These are phyloP conservation scores for Xylaria castorea DNA, from an alignment of 495 filamentous ascomycete genomes.

Conservation along the genomic window DNA sequence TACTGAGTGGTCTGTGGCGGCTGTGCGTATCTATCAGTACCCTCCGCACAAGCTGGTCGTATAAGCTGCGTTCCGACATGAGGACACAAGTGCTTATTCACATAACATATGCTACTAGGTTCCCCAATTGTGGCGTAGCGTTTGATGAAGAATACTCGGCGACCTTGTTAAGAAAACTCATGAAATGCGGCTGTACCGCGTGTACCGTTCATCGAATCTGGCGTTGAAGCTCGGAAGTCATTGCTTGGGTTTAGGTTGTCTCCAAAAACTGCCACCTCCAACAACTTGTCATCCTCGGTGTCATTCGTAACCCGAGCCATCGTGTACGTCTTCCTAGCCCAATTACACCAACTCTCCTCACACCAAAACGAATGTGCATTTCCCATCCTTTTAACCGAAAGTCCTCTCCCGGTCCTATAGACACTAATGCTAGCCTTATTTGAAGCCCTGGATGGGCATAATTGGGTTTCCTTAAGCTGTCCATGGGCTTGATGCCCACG, in stretches of 20 bases:
- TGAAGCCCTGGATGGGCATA: conserved; percentile 11
- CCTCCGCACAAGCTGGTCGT: not conserved
- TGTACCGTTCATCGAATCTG: not conserved
- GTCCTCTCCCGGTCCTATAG: conserved; percentile 11
- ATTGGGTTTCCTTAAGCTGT: conserved; percentile 7
- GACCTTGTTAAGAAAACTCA: not conserved
- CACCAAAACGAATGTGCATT: conserved; percentile 5
- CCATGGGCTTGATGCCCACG: conserved; percentile 8
- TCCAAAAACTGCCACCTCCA: conserved; percentile 7
- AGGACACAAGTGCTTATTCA: not conserved
- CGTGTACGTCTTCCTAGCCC: conserved; percentile 15
- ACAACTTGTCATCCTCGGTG: conserved; percentile 10
- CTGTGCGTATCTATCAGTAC: conserved; percentile 7
- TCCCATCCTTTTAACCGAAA: not conserved
- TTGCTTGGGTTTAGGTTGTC: not conserved
- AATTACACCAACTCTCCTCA: conserved; percentile 17
- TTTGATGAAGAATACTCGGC: not conserved
- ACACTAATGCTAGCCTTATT: conserved; percentile 19
- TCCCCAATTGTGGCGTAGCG: conserved; percentile 14
- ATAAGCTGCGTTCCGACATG: not conserved
- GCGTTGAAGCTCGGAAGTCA: not conserved
- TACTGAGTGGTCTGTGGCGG: not conserved
- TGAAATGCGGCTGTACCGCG: not conserved
- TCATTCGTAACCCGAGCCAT: conserved; percentile 1
- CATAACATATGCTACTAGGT: not conserved